phyloP scores from a whole-genome alignment of 345 rosid species.

The Syzygium aqueum region DNA sequence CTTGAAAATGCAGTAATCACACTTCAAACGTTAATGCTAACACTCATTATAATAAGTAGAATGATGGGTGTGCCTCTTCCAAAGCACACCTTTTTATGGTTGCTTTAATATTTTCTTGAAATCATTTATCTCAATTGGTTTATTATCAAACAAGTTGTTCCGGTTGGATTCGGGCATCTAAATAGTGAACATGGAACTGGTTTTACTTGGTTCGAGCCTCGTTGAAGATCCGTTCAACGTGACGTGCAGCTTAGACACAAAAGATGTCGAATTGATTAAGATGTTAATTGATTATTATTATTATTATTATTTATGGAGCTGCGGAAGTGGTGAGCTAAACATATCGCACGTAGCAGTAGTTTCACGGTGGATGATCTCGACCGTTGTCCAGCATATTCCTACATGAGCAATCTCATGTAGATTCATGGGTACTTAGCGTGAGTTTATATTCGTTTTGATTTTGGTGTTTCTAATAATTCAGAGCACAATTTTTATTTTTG shows the following conservation, averaged over 20 bases:
- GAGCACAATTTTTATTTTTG: neutral
- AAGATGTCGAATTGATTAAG: neutral
- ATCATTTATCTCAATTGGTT: neutral
- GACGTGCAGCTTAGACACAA: neutral
- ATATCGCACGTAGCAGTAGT: neutral
- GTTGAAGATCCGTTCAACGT: neutral
- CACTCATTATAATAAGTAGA: neutral
- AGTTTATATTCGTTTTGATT: neutral
- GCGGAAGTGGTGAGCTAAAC: neutral
- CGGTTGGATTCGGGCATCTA: neutral
- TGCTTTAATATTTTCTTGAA: neutral
- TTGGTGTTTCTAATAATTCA: neutral
- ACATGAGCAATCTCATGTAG: neutral
- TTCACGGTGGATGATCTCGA: neutral
- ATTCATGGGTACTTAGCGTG: neutral
- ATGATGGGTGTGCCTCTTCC: neutral
- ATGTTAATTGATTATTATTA: neutral
- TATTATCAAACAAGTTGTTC: neutral
- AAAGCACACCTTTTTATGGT: neutral
- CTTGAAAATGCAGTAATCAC: neutral
- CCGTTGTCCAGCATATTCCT: neutral
- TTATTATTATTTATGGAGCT: neutral
- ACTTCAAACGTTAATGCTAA: neutral
- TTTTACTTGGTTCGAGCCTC: neutral
- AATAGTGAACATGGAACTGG: neutral